Base-by-base conservation (phyloP, 2,329 filamentous ascomycete genomes). In the Scedosporium dehoogii region DNA sequence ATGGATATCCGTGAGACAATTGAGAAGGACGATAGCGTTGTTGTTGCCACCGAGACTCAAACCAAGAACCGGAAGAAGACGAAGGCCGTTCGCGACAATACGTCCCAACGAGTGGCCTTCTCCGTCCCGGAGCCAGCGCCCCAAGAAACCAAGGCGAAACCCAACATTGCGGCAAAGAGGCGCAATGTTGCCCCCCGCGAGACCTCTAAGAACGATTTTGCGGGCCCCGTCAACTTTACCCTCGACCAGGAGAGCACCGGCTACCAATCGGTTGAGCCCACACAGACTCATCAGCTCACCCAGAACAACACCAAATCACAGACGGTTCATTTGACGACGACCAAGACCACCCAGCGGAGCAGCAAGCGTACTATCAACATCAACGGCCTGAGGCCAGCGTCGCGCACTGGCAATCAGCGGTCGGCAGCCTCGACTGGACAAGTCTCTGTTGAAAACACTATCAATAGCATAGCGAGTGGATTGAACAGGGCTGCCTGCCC, bases 31-130 rank as follows among this genome's bases (percentile, higher is more conserved):
- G 61, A 64, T 41, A 59, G 61, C 59, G 18, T 64, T 12, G 48
- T 62, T 9, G 33, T 62, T 9, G 18, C 27, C 21, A 41, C n/a
- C 16, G 60, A 62, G 33, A 62, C 53, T 41, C 23, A 38, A 14
- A 27, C 27, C 4, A 53, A 29, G 23, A 42, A 29, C 9, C 44
- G 41, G 23, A 62, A 68, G 51, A 71, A 68, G 56, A 69, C 69
- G 33, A 70, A 68, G 62, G 2, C 12, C 38, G 56, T 25, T n/a
- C 48, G 58, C 12, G 58, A 63, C 29, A 38, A 44, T 29, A 60
- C 70, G 21, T 68, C 66, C 42, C 73, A 75, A 27, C 77, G 75
- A 65, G 76, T 77, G 46, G 74, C 75, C 14, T 78, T 78, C 63
- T 73, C 76, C 2, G 69, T 78, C 9, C 76, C 77, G 3, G 73